A percentile compares a stretch with the other conserved stretches of the same genome.
Evolutionary conservation across 73 alveolate genomes (phyloP).

Genomic region (Uronychia setigera): DNA sequence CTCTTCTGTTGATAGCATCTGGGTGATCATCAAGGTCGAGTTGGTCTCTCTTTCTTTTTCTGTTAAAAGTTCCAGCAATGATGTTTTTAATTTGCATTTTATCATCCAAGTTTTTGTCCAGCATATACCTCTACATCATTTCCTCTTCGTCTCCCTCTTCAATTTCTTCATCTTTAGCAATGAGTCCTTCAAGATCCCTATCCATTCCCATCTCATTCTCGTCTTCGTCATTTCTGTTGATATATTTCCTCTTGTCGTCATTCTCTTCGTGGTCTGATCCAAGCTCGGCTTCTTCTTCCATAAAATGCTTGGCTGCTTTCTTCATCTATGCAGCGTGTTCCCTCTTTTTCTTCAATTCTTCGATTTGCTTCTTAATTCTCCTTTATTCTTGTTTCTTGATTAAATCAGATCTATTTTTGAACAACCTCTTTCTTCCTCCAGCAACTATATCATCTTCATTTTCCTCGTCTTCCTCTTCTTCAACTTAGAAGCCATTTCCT

Average conservation of each 20-base stretch:
- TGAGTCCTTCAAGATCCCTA: constrained; percentile 41
- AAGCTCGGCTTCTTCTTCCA: constrained; percentile 61
- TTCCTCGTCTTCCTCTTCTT: neutral
- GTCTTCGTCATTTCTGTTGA: constrained; percentile 42
- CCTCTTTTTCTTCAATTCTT: constrained; percentile 4
- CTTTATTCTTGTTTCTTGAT: neutral
- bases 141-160: constrained; percentile 13
- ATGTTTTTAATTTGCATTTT: neutral
- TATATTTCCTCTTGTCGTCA: constrained; percentile 43
- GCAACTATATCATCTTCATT: constrained; percentile 13
- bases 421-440: neutral
- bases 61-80: neutral
- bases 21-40: neutral
- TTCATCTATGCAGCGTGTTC: neutral
- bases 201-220: constrained; percentile 25
- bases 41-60: neutral
- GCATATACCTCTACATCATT: constrained; percentile 3
- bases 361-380: neutral
- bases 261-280: constrained; percentile 61
- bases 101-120: constrained; percentile 14
- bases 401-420: neutral
- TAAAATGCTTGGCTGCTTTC: neutral
- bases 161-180: constrained; percentile 33
- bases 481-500: neutral
- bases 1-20: neutral